Percentiles rank a stretch among this genome's conserved stretches.
phyloP scores from a whole-genome alignment of 371 early-diverging fungal species.

The Mucor circinelloides region DNA sequence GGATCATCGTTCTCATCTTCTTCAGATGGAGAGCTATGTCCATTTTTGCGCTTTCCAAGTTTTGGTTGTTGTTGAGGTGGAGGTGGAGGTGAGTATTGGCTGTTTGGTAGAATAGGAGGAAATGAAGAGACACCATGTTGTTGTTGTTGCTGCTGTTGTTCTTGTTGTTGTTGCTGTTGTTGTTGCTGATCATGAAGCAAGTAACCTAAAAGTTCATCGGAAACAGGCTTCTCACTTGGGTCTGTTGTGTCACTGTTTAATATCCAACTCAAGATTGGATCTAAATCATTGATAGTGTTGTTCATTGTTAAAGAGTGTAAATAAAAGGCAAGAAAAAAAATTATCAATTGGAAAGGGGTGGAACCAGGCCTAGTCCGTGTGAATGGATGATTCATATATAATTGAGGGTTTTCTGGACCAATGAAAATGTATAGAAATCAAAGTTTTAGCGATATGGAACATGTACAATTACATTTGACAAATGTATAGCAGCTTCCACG shows the following conservation, averaged over 20 bases:
- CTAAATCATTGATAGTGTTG: neutral
- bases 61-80: neutral
- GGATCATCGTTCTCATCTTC: constrained; percentile 27
- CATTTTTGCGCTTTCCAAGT: neutral
- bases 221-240: neutral
- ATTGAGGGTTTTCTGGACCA: neutral
- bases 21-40: constrained; percentile 2
- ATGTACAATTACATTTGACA: neutral
- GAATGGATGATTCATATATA: neutral
- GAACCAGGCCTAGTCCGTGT: neutral
- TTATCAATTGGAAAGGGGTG: neutral
- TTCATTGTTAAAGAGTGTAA: neutral
- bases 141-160: neutral
- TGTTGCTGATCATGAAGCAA: neutral
- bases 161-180: neutral
- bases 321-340: neutral
- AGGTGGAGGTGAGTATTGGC: neutral
- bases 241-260: constrained; percentile 4
- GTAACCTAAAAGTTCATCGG: constrained; percentile 8
- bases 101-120: neutral
- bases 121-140: neutral
- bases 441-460: neutral
- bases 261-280: constrained; percentile 19
- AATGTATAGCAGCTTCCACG: neutral
- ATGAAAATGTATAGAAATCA: neutral